Evolutionary conservation across 805 yeast species (phyloP).

Genomic region (Barnettozyma californica): DNA sequence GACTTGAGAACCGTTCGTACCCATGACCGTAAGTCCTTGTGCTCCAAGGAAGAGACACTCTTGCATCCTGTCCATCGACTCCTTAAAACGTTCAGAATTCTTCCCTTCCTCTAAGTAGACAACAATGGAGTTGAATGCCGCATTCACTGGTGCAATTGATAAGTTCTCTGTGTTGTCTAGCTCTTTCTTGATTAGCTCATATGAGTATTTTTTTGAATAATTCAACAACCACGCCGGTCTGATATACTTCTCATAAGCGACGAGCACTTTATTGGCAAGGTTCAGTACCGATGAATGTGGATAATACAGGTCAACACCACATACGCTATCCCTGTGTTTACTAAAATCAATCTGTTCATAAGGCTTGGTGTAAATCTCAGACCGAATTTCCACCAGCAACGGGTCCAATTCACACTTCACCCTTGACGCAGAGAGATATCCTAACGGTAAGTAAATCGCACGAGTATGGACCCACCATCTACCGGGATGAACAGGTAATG

Average conservation of each 20-base stretch:
- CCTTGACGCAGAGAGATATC: conserved; percentile 63
- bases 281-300: conserved; percentile 78
- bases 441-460: conserved; percentile 82
- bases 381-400: conserved; percentile 57
- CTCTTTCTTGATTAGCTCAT: conserved; percentile 68
- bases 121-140: conserved; percentile 76
- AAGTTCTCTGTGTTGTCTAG: conserved; percentile 70
- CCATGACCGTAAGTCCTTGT: conserved; percentile 89
- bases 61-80: conserved; percentile 52
- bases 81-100: conserved; percentile 54
- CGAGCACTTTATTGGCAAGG: conserved; percentile 52
- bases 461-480: conserved; percentile 99
- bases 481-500: conserved; percentile 84
- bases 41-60: conserved; percentile 83
- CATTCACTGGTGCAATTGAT: conserved; percentile 91
- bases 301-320: conserved; percentile 89
- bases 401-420: conserved; percentile 57
- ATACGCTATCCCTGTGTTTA: conserved; percentile 72
- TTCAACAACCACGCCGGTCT: conserved; percentile 72
- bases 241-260: conserved; percentile 60
- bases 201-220: conserved; percentile 45
- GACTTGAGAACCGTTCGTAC: conserved; percentile 95
- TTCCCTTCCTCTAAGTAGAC: conserved; percentile 65
- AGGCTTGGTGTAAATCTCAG: conserved; percentile 68
- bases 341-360: conserved; percentile 65